Evolutionary conservation across 2,329 filamentous ascomycete genomes (phyloP).

Genomic region (Alternaria dauci): DNA sequence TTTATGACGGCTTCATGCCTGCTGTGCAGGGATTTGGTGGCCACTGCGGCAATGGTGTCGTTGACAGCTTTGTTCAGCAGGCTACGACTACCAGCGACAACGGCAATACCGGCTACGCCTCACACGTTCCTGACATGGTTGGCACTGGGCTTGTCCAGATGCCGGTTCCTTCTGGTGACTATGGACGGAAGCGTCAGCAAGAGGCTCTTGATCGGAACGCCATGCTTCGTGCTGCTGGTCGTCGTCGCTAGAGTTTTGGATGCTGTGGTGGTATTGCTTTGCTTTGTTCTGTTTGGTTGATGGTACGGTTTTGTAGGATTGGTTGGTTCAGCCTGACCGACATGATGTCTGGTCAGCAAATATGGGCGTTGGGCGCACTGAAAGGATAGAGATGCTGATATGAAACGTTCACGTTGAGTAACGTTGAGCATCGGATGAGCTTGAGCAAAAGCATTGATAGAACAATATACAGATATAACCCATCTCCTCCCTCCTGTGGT

Average conservation of each 20-base stretch:
- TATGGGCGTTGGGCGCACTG: not conserved
- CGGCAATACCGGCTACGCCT: not conserved
- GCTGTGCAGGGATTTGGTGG: not conserved
- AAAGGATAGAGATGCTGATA: not conserved
- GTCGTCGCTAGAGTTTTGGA: conserved; percentile 15
- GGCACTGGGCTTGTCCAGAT: not conserved
- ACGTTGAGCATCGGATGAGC: not conserved
- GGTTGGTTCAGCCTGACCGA: not conserved
- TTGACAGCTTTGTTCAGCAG: not conserved
- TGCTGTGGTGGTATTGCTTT: not conserved
- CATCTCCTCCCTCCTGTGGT: not conserved
- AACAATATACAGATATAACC: not conserved
- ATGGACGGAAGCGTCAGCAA: conserved; percentile 24
- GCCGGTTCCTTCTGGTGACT: conserved; percentile 1
- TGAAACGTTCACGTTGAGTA: not conserved
- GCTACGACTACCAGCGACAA: not conserved
- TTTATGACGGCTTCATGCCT: not conserved
- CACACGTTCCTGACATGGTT: not conserved
- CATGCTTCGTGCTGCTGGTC: conserved; percentile 10
- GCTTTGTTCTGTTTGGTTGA: not conserved
- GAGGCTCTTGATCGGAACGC: conserved; percentile 29
- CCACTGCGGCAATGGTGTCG: conserved; percentile 4
- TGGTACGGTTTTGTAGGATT: not conserved
- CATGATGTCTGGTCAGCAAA: not conserved
- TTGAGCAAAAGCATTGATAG: not conserved